Conservation (phyloP, 805 yeast genomes). For the Lipomyces starkeyi region DNA sequence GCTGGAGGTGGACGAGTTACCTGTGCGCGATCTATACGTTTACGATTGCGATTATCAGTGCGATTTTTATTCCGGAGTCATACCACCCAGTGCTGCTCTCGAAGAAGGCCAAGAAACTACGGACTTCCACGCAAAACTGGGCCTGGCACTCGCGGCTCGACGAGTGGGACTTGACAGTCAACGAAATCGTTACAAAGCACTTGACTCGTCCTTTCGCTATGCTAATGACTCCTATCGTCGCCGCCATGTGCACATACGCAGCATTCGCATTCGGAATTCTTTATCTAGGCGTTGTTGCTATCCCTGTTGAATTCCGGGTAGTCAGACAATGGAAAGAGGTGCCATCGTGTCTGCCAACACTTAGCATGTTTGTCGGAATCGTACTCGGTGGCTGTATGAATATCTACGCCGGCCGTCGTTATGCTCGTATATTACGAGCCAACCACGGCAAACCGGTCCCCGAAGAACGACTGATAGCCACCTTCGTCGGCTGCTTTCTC, state of each 20-base stretch:
- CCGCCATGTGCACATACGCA: constrained; percentile 52
- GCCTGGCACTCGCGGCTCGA: constrained; percentile 94
- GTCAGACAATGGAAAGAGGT: constrained; percentile 26
- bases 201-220: constrained; percentile 81
- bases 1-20: constrained; percentile 84
- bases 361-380: constrained; percentile 47
- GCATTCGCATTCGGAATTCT: constrained; percentile 54
- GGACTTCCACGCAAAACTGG: constrained; percentile 73
- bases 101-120: constrained; percentile 58
- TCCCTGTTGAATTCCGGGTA: constrained; percentile 48
- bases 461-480: constrained; percentile 40
- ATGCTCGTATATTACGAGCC: constrained; percentile 15
- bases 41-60: constrained; percentile 53
- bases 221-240: constrained; percentile 57
- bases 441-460: constrained; percentile 30
- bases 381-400: constrained; percentile 42
- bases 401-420: constrained; percentile 23
- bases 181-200: constrained; percentile 73
- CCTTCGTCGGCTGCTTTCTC: constrained; percentile 57
- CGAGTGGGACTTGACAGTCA: constrained; percentile 72
- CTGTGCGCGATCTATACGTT: constrained; percentile 71
- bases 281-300: constrained; percentile 51
- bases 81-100: constrained; percentile 55
- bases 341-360: constrained; percentile 23
- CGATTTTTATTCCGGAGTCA: constrained; percentile 52